Percentiles rank a stretch among this genome's conserved stretches.
Conservation (phyloP, 2,329 filamentous ascomycete genomes). For the Lojkania enalia region DNA sequence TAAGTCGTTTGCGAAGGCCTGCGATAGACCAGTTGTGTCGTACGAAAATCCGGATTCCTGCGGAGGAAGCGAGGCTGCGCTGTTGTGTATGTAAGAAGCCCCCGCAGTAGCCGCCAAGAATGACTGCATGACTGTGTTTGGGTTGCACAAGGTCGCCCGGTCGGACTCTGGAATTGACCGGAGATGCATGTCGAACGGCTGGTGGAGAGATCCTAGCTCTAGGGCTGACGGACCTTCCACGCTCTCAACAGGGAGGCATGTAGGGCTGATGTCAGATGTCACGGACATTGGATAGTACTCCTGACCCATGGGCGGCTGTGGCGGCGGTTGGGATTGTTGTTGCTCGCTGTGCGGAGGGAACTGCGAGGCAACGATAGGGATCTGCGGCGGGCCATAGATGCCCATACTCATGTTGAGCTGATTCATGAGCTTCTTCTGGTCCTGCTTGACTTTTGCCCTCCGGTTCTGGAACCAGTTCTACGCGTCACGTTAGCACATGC, state of each 20-base stretch:
- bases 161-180: constrained; percentile 40
- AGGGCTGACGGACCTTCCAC: constrained; percentile 36
- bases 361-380: constrained; percentile 25
- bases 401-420: constrained; percentile 42
- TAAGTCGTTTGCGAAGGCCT: constrained; percentile 26
- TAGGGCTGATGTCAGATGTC: constrained; percentile 42
- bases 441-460: constrained; percentile 57
- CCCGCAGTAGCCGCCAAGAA: constrained; percentile 42
- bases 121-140: constrained; percentile 42
- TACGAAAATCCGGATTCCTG: constrained; percentile 32
- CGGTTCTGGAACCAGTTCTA: constrained; percentile 61
- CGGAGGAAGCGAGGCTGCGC: constrained; percentile 25
- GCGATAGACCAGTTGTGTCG: constrained; percentile 24
- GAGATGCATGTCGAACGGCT: constrained; percentile 41
- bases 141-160: constrained; percentile 29
- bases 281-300: constrained; percentile 27
- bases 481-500: constrained; percentile 32
- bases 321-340: constrained; percentile 27
- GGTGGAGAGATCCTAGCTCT: constrained; percentile 35
- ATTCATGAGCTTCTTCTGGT: constrained; percentile 52
- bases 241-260: constrained; percentile 36
- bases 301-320: constrained; percentile 31
- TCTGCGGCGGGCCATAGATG: constrained; percentile 30
- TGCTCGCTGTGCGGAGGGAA: too few relatives aligned
- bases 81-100: constrained; percentile 37